Evolutionary conservation across 768 basidiomycete species (phyloP).

Genomic region (Auriscalpium vulgare): DNA sequence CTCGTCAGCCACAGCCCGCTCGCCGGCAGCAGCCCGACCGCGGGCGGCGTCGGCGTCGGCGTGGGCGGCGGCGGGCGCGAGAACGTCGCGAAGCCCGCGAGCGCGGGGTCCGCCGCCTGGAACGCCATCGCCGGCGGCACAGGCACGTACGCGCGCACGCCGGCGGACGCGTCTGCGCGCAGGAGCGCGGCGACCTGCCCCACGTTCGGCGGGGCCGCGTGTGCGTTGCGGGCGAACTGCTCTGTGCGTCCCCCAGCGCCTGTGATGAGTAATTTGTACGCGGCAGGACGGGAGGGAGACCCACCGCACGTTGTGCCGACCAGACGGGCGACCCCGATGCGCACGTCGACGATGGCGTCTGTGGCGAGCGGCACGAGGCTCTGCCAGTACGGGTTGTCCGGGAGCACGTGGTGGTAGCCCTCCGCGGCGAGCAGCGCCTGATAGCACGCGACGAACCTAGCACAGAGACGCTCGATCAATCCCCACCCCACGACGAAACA

Average conservation of each 20-base stretch:
- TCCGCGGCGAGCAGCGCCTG: constrained; percentile 44
- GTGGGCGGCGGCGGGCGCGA: constrained; percentile 18
- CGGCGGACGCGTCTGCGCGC: constrained; percentile 41
- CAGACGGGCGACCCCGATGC: constrained; percentile 79
- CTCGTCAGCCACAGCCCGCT: background rate
- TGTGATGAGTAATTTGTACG: no score
- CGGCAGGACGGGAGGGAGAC: constrained; percentile 17
- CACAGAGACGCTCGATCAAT: constrained; percentile 12
- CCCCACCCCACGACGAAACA: constrained; percentile 3
- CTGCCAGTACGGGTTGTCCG: constrained; percentile 45
- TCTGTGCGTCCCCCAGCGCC: background rate
- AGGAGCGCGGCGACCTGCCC: background rate
- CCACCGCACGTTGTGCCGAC: constrained; percentile 48
- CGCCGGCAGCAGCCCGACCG: background rate
- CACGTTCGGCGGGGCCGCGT: background rate
- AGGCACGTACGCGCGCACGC: constrained; percentile 54
- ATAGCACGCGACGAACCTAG: constrained; percentile 68
- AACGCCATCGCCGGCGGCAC: background rate
- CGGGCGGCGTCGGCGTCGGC: background rate
- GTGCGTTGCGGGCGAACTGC: constrained; percentile 4
- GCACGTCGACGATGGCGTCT: constrained; percentile 75
- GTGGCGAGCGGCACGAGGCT: constrained; percentile 46
- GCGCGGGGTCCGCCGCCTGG: background rate
- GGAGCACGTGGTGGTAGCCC: constrained; percentile 28
- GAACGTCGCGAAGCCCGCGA: constrained; percentile 17